Evolutionary conservation across 768 basidiomycete species (phyloP), one percentile per base, ranked within the genome.

Genomic region (Gelatoporia subvermispora): DNA sequence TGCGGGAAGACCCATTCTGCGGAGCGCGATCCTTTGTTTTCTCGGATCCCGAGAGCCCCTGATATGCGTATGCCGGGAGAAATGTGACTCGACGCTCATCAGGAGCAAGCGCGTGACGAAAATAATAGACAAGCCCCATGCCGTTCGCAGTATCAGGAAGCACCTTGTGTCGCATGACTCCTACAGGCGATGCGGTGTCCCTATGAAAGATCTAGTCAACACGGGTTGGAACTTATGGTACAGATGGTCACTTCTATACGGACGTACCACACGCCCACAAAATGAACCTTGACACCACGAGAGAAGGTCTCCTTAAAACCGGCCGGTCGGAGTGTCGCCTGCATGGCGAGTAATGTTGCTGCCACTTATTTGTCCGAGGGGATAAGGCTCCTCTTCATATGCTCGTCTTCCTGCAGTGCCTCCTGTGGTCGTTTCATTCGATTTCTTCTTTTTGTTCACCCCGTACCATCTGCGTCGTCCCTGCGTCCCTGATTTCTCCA

Each of bases 231-330:
- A 35, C 34, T 9, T 31, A 5, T 7, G 13, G 28, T 7, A 31
- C 8, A 44, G 5, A 10, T 13, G 7, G 41, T 17, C 18, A 43
- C 22, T 23, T 42, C 20, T 3, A n/a, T 15, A 11, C 17, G 17
- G 13, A 43, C 34, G 28, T 43, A 69, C 68, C 69, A 70, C 15
- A 57, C 66, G 1, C 68, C 68, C 0, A 69, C 38, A 34, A 69
- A 70, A 49, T 70, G 69, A 0, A 69, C 48, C 17, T 53, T 44
- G 17, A 65, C 61, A 20, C n/a, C 2, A 25, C 59, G 28, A 22
- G 59, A 66, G 35, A 65, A 69, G 0, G 49, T 55, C 10, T 44
- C 45, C 47, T 68, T 69, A 60, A 68, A 68, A 9, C 23, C 28
- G 1, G 5, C 24, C 8, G 48, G 23, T 22, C 23, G 36, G 5